Percentiles rank a stretch among this genome's conserved stretches.
Evolutionary conservation across 352 stramenopile species (phyloP).

Genomic region (Globisporangium megalacanthum): DNA sequence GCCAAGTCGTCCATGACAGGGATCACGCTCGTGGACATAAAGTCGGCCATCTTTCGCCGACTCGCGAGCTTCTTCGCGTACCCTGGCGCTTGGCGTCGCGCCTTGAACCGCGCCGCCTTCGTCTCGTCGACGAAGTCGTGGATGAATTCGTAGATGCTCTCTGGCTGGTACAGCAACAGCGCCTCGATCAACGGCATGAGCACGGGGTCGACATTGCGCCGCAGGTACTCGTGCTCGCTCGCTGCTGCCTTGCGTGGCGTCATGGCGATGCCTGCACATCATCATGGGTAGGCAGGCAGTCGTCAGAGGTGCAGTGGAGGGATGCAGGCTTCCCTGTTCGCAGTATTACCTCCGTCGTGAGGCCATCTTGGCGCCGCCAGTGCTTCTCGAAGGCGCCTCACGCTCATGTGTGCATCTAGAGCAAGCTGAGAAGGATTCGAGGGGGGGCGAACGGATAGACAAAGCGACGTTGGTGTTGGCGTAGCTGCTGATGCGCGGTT

Average conservation of each 20-base stretch:
- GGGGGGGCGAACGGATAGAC: not conserved
- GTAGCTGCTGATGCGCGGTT: no score
- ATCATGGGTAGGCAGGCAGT: not conserved
- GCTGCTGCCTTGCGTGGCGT: constrained; percentile 23
- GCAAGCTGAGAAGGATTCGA: not conserved
- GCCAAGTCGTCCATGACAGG: constrained; percentile 82
- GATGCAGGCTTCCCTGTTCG: not conserved
- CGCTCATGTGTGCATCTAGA: constrained; percentile 20
- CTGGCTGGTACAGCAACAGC: constrained; percentile 70
- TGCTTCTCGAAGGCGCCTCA: constrained; percentile 26
- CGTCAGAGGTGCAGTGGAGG: not conserved
- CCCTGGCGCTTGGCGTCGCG: constrained; percentile 17
- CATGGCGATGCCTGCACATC: not conserved
- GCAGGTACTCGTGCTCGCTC: constrained; percentile 78
- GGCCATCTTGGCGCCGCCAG: constrained; percentile 14
- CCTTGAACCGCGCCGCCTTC: constrained; percentile 35
- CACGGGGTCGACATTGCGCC: constrained; percentile 67
- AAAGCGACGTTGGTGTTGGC: not conserved
- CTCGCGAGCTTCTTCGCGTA: constrained; percentile 70
- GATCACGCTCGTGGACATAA: constrained; percentile 81
- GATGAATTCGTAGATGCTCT: constrained; percentile 81
- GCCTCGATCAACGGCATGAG: constrained; percentile 81
- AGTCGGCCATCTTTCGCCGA: constrained; percentile 74
- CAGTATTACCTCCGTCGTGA: constrained; percentile 1
- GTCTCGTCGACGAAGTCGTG: constrained; percentile 69